Evolutionary conservation across 2,329 filamentous ascomycete species (phyloP), one percentile per base, ranked within the genome.

Genomic region (Trichophyton verrucosum): DNA sequence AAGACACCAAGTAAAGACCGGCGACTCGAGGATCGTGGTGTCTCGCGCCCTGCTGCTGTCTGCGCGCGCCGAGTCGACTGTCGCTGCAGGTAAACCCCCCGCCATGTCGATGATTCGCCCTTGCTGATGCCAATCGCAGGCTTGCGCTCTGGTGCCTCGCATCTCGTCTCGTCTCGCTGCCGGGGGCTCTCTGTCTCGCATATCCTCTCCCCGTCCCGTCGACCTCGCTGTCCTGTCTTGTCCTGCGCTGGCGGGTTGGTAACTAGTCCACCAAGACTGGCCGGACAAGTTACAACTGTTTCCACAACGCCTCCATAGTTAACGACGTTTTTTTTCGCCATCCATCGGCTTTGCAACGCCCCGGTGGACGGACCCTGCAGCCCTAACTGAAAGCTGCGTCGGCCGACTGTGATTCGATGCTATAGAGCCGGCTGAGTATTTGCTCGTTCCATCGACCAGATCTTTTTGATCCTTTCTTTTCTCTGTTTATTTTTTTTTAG

Each of bases 371-470:
- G 51, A 33, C n/a, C 24, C 51, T 55, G 51, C 51, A 55, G 51
- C 51, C 51, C 51, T 55, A 55, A 55, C 51, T 55, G 30, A 55
- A 55, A 55, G 51, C 51, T 49, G 46, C 46, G 22, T 49, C 46
- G 33, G 46, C 46, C 51, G 7, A n/a, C 51, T 33, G 27, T 55
- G 51, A 55, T 55, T 55, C 51, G 51, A 55, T 20, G 20, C 46
- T 51, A 24, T 38, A 22, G 24, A 9, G 46, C 46, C 46, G 46
- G 22, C 46, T 51, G 46, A 51, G 46, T 51, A n/a, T 44, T 42
- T 20, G 15, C n/a, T 44, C n/a, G 2, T 44, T n/a, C n/a, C n/a
- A 44, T 44, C n/a, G n/a, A 7, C 40, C 38, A 42, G 6, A 13
- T 42, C 2, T 24, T 3, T 9, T 9, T 22, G 20, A 27, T 11